Conservation (phyloP, 2,329 filamentous ascomycete genomes). For the Xylaria sp. region DNA sequence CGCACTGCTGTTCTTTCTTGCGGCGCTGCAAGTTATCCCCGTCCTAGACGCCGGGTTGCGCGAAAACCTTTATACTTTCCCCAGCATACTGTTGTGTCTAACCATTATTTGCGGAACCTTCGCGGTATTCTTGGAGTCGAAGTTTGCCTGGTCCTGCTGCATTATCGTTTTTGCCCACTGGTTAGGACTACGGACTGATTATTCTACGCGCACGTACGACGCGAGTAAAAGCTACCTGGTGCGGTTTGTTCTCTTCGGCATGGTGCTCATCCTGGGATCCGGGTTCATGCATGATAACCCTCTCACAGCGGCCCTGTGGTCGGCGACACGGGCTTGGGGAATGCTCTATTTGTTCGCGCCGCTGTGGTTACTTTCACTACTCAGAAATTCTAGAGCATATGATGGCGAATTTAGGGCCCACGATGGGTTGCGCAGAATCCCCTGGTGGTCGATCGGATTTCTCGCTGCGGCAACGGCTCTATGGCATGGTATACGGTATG, state of each 20-base stretch:
- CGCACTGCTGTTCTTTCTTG: conserved; percentile 32
- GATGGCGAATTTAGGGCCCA: too few relatives aligned
- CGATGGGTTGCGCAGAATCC: not conserved
- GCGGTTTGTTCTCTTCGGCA: conserved; percentile 29
- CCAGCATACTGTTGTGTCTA: conserved; percentile 25
- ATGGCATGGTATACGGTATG: not conserved
- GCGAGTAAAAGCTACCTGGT: conserved; percentile 17
- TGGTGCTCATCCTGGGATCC: conserved; percentile 20
- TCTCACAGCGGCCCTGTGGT: conserved; percentile 25
- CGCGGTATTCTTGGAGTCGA: conserved; percentile 31
- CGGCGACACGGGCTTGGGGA: conserved; percentile 34
- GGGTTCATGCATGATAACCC: conserved; percentile 25
- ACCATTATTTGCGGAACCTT: conserved; percentile 26
- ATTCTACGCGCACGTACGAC: conserved; percentile 2
- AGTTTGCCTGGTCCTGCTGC: conserved; percentile 37
- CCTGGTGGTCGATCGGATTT: conserved; percentile 27
- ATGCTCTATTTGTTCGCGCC: conserved; percentile 33
- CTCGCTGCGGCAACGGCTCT: conserved; percentile 25
- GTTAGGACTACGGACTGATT: conserved; percentile 16
- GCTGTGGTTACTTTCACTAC: conserved; percentile 36
- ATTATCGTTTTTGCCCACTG: conserved; percentile 28
- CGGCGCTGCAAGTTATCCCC: conserved; percentile 24
- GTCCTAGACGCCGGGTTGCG: too few relatives aligned
- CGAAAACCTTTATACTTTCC: too few relatives aligned
- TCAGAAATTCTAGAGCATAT: too few relatives aligned